These are phyloP conservation scores for Backusella sp. DNA, from an alignment of 192 early-diverging fungal genomes.

Conservation along the genomic window DNA sequence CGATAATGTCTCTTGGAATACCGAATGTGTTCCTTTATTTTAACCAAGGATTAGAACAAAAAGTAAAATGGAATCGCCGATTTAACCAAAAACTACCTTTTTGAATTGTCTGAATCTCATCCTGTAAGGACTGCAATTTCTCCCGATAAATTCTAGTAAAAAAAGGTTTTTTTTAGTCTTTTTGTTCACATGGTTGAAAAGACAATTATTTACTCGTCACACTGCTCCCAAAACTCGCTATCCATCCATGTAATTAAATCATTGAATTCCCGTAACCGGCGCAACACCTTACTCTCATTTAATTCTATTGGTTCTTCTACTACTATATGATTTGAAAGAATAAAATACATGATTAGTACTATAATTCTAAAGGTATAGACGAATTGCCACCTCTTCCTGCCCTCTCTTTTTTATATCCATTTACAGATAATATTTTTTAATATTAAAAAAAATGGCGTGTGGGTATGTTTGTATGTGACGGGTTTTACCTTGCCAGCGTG, in stretches of 20 bases:
- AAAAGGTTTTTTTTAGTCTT: conserved; percentile 3
- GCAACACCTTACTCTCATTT: conserved; percentile 20
- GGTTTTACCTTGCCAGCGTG: conserved; percentile 20
- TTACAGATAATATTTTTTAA: background rate
- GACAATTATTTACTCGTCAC: conserved; percentile 23
- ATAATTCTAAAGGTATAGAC: background rate
- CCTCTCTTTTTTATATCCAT: background rate
- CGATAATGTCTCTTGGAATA: conserved; percentile 31
- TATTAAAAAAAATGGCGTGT: background rate
- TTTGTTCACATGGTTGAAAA: conserved; percentile 5
- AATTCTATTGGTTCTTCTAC: conserved; percentile 17
- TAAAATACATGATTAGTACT: background rate
- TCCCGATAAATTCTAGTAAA: conserved; percentile 33
- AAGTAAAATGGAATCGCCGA: background rate
- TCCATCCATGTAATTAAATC: conserved; percentile 36
- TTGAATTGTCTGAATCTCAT: conserved; percentile 36
- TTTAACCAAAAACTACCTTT: conserved; percentile 15
- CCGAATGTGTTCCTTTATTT: conserved; percentile 28
- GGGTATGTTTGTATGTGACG: background rate
- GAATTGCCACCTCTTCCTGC: background rate
- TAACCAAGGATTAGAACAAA: background rate
- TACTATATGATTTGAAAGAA: background rate
- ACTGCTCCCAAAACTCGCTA: conserved; percentile 28
- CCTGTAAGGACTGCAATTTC: conserved; percentile 28
- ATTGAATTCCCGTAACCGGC: conserved; percentile 31